Evolutionary conservation across 352 stramenopile genomes (phyloP), one percentile per base, ranked within the genome.

Genomic region (Pythium diclinum): DNA sequence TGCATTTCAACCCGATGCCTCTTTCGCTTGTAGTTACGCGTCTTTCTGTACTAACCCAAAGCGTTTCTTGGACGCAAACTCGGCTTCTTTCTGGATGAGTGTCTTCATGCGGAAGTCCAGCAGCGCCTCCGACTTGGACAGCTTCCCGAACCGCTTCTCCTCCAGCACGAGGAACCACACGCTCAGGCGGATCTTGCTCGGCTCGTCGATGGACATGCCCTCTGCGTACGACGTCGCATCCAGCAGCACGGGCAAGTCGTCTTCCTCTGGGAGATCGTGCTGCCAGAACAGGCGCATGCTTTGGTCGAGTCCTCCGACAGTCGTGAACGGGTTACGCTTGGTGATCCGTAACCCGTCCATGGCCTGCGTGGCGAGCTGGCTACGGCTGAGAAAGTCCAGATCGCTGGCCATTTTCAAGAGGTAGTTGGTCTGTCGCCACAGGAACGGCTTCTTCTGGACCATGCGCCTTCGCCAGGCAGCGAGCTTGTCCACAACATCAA

Each of bases 351-450:
- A 55, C 6, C 81, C 82, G 54, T 85, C 82, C 71, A 93, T 78
- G 23, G 82, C 79, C 1, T 63, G 61, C 4, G 72, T 78, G 16
- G 75, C 74, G 1, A 84, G 44, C 21, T 83, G 78, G 49, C 82
- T 92, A 56, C 87, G 85, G 59, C 72, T 87, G n/a, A 92, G 59
- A 46, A 93, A 92, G 46, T 93, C 85, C 1, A 85, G 34, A 51
- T 93, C 85, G 47, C 72, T 76, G 7, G 71, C 71, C 79, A 93
- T 89, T 46, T 84, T 82, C 32, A 90, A 59, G 8, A 85, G 53
- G 53, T 93, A 93, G 52, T 93, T 93, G 14, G 75, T 32, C 32
- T 79, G 69, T 16, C 76, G 71, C 83, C 83, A 92, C 28, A 65
- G 44, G 58, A 93, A 93, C 19, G 83, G 81, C 34, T 74, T 57